These are phyloP conservation scores for Yarrowia deformans DNA, from an alignment of 805 yeast genomes.

Conservation along the genomic window DNA sequence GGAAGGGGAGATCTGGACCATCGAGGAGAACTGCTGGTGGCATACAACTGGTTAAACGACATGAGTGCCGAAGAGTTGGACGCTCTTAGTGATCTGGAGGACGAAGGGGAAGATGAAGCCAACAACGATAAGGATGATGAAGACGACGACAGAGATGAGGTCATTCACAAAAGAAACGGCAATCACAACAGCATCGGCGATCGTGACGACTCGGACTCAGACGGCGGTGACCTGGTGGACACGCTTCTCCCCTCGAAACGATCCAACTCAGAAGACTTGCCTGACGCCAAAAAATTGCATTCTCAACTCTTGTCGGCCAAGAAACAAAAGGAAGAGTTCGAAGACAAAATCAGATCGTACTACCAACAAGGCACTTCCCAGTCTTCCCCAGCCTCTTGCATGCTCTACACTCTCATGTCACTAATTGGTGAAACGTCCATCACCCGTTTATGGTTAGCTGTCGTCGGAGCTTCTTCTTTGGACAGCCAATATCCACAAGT, in stretches of 20 bases:
- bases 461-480: conserved; percentile 85
- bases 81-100: conserved; percentile 40
- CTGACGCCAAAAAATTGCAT: conserved; percentile 23
- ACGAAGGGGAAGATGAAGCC: conserved; percentile 42
- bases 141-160: neutral
- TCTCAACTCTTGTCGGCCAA: conserved; percentile 43
- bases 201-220: conserved; percentile 4
- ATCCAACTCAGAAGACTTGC: conserved; percentile 38
- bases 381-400: conserved; percentile 76
- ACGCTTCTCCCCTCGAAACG: conserved; percentile 16
- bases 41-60: conserved; percentile 41
- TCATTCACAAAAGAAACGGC: neutral
- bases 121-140: neutral
- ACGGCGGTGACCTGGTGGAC: conserved; percentile 42
- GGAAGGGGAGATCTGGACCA: conserved; percentile 55
- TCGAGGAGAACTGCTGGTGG: conserved; percentile 3
- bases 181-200: neutral
- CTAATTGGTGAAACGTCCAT: conserved; percentile 79
- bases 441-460: conserved; percentile 81
- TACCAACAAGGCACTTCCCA: conserved; percentile 85
- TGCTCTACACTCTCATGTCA: conserved; percentile 79
- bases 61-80: conserved; percentile 42
- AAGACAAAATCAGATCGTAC: conserved; percentile 70
- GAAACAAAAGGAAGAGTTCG: conserved; percentile 46
- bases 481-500: conserved; percentile 74